Evolutionary conservation across 2,329 filamentous ascomycete species (phyloP), one percentile per base, ranked within the genome.

Genomic region (Aureobasidium sp.): DNA sequence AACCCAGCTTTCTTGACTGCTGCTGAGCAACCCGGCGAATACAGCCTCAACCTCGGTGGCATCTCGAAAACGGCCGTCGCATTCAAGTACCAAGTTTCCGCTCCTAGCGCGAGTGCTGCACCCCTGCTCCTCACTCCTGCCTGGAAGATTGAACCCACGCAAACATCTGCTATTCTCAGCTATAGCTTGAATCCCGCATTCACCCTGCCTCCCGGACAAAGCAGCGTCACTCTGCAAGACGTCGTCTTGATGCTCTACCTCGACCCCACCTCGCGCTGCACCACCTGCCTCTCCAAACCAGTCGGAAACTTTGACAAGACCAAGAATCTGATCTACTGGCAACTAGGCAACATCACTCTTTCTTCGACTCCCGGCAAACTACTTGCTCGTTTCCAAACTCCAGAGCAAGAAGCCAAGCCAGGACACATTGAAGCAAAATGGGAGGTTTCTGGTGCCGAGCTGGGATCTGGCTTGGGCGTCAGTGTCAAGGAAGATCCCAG

Each of bases 1-100:
- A 99, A 99, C 72, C 90, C 91, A 47, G 89, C 91, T 62, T 96
- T 97, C 75, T 86, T 97, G 57, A 85, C 86, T 35, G 88, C 91
- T 67, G 79, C 82, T 0, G 84, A 87, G 11, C 85, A 83, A 62
- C 82, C 88, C 3, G 92, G 95, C 63, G 87, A 93, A 70, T 99
- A 95, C 75, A 83, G 79, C 0, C 78, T 99, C 35, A 84, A 92
- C 64, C 76, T 94, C 7, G 80, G 85, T 15, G 85, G 87, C 70
- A 82, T 97, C 66, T 77, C 80, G 66, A 85, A 87, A 68, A 87
- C 90, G 1, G 83, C 87, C 0, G 86, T 93, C 7, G 93, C 88
- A 8, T 97, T 99, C 78, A 96, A 94, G 63, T 99, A 97, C 74
- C 89, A 92, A 69, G 80, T 97, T 12, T 90, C 94, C 67, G 75